These are phyloP conservation scores for Elymus sibiricus DNA, from an alignment of 176 grass and related monocot genomes.

Conservation along the genomic window DNA sequence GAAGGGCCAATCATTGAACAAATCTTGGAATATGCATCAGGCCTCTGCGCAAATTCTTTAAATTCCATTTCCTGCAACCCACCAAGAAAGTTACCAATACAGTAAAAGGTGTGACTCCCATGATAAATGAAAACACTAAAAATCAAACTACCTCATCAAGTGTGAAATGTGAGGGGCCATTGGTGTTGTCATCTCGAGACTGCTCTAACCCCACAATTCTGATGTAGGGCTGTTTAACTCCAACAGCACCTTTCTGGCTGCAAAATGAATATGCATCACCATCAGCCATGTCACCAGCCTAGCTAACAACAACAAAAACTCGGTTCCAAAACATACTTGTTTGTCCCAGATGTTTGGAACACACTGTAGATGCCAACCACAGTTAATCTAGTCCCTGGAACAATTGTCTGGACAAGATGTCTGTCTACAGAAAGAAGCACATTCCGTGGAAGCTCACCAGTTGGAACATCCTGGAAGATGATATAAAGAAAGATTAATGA, in stretches of 20 bases:
- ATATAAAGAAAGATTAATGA: not conserved
- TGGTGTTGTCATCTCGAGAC: slow-evolving; percentile 73
- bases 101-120: not conserved
- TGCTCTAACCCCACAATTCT: slow-evolving; percentile 95
- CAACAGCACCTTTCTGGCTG: slow-evolving; percentile 84
- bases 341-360: slow-evolving; percentile 67
- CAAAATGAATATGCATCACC: not conserved
- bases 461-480: slow-evolving; percentile 82
- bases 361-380: slow-evolving; percentile 93
- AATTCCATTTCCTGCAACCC: slow-evolving; percentile 71
- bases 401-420: slow-evolving; percentile 94
- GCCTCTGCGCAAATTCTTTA: slow-evolving; percentile 98
- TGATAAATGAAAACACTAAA: not conserved
- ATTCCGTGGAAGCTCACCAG: slow-evolving; percentile 95
- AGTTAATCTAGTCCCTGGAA: slow-evolving; percentile 91
- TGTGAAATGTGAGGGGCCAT: slow-evolving; percentile 75
- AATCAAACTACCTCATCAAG: slow-evolving; percentile 65
- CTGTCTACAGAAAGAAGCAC: slow-evolving; percentile 86
- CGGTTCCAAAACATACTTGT: slow-evolving; percentile 46
- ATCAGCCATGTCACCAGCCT: not conserved
- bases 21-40: slow-evolving; percentile 78
- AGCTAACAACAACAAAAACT: not conserved
- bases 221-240: slow-evolving; percentile 98
- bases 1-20: slow-evolving; percentile 89
- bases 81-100: not conserved